Evolutionary conservation across 2,329 filamentous ascomycete species (phyloP).

Genomic region (Cyanodermella asteris): DNA sequence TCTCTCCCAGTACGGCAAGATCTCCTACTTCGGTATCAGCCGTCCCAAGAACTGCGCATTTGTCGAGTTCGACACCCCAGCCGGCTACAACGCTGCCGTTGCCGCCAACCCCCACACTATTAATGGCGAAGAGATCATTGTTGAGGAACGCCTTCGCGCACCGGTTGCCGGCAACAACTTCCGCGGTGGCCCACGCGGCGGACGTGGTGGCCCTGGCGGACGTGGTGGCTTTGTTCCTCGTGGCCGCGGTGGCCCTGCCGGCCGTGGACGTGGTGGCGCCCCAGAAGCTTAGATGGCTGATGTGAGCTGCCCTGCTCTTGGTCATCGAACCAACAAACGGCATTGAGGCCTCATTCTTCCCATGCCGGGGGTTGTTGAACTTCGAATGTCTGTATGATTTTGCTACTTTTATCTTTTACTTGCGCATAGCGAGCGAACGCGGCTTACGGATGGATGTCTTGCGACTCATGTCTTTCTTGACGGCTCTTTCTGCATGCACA

Average conservation of each 20-base stretch:
- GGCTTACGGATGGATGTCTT: too few relatives aligned
- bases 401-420: too few relatives aligned
- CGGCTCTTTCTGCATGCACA: too few relatives aligned
- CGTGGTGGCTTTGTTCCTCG: constrained; percentile 45
- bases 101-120: constrained; percentile 70
- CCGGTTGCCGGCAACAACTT: constrained; percentile 38
- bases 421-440: too few relatives aligned
- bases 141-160: constrained; percentile 76
- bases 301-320: too few relatives aligned
- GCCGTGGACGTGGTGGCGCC: too few relatives aligned
- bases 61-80: constrained; percentile 66
- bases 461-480: too few relatives aligned
- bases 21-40: constrained; percentile 42
- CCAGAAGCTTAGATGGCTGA: too few relatives aligned
- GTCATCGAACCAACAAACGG: too few relatives aligned
- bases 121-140: constrained; percentile 58
- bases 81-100: constrained; percentile 65
- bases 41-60: constrained; percentile 87
- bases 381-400: too few relatives aligned
- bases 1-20: constrained; percentile 46
- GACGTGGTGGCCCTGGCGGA: constrained; percentile 43
- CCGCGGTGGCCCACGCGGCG: constrained; percentile 41
- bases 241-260: constrained; percentile 37
- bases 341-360: too few relatives aligned
- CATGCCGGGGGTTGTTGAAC: too few relatives aligned